phyloP scores from a whole-genome alignment of 805 yeast species.

The Candida maris region DNA sequence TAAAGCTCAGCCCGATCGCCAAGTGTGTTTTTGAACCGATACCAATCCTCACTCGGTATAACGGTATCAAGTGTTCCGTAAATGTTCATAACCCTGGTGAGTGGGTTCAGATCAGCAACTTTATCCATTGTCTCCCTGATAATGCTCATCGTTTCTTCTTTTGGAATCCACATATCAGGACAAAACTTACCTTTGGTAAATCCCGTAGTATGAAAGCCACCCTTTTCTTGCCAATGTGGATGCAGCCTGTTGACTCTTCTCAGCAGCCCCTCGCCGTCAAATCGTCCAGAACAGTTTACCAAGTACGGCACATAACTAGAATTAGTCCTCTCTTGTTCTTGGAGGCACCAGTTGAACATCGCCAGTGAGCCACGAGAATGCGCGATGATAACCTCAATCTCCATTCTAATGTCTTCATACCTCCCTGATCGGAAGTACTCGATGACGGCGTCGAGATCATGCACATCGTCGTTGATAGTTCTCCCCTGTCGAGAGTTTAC shows the following conservation, averaged over 20 bases:
- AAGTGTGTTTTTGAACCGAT: conserved; percentile 54
- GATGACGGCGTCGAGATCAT: conserved; percentile 55
- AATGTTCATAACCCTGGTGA: conserved; percentile 56
- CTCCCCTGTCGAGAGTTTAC: conserved; percentile 55
- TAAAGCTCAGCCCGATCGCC: conserved; percentile 54
- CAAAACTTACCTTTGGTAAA: conserved; percentile 50
- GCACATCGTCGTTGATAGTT: conserved; percentile 57
- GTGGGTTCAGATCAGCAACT: conserved; percentile 39
- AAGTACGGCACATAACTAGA: conserved; percentile 49
- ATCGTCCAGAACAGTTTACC: conserved; percentile 74
- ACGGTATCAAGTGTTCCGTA: conserved; percentile 69
- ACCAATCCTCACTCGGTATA: conserved; percentile 62
- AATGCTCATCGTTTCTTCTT: conserved; percentile 48
- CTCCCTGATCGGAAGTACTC: conserved; percentile 28
- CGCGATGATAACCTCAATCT: conserved; percentile 57
- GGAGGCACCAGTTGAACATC: conserved; percentile 66
- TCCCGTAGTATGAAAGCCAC: conserved; percentile 39
- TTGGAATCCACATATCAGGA: conserved; percentile 39
- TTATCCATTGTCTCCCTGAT: conserved; percentile 43
- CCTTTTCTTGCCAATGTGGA: conserved; percentile 38
- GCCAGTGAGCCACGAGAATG: conserved; percentile 83
- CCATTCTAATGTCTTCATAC: conserved; percentile 37
- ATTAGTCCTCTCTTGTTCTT: conserved; percentile 34
- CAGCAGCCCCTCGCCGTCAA: conserved; percentile 43
- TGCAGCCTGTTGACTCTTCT: conserved; percentile 33